A percentile compares a stretch with the other conserved stretches of the same genome.
These are phyloP conservation scores for Wickerhamomyces kurtzmanii DNA, from an alignment of 805 yeast species.

Conservation along the genomic window DNA sequence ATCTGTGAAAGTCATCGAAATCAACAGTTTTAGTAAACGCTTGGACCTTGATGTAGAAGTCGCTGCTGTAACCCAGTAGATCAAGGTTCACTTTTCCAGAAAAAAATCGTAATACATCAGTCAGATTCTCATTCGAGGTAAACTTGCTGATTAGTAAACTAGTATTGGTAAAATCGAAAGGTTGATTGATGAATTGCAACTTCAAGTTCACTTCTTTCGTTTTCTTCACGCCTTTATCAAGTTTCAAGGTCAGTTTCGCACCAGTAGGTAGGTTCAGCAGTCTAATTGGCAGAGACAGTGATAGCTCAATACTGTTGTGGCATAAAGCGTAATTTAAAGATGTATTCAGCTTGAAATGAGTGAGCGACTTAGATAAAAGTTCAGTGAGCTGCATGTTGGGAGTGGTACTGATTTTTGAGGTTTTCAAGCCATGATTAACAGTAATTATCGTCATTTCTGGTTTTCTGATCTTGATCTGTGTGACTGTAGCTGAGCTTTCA, in stretches of 20 bases:
- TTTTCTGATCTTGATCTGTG: too few species aligned
- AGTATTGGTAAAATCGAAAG: slow-evolving; percentile 15
- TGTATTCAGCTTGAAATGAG: slow-evolving; percentile 1
- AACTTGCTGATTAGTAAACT: too few species aligned
- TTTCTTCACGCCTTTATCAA: slow-evolving; percentile 1
- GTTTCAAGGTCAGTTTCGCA: slow-evolving; percentile 24
- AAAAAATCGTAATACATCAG: too few species aligned
- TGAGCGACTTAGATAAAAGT: neutral
- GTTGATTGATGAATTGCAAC: slow-evolving; percentile 16
- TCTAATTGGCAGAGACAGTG: slow-evolving; percentile 31
- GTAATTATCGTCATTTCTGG: slow-evolving; percentile 1
- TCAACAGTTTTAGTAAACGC: slow-evolving; percentile 10
- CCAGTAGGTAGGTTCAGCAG: slow-evolving; percentile 34
- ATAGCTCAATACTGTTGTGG: slow-evolving; percentile 23
- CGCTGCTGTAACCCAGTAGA: too few species aligned
- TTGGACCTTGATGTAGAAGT: slow-evolving; percentile 13
- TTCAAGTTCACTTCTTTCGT: slow-evolving; percentile 17
- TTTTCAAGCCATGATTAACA: neutral
- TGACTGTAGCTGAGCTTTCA: too few species aligned
- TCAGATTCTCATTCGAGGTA: too few species aligned
- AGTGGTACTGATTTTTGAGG: neutral
- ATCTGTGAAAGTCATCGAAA: slow-evolving; percentile 4
- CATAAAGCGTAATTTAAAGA: slow-evolving; percentile 3
- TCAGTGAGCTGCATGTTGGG: neutral
- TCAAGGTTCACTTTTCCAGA: too few species aligned